phyloP scores from a whole-genome alignment of 805 yeast species.

The Zygosaccharomyces rouxii region DNA sequence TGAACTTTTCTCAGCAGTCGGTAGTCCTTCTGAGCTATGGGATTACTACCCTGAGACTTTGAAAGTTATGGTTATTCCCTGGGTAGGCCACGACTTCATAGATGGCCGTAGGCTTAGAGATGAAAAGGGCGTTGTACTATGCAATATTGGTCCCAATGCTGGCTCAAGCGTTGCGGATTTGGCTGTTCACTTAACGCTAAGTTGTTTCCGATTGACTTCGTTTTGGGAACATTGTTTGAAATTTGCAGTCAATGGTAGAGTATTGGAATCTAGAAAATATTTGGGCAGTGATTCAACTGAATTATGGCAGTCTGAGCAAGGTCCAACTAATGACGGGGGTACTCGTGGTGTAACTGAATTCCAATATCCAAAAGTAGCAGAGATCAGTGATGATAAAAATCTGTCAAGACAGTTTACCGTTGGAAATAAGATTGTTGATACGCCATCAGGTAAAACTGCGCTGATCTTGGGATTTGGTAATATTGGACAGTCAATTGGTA shows the following conservation, averaged over 20 bases:
- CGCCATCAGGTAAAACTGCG: conserved; percentile 55
- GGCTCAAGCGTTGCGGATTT: conserved; percentile 71
- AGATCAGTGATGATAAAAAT: conserved; percentile 22
- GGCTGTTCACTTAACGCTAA: conserved; percentile 54
- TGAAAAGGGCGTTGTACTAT: conserved; percentile 47
- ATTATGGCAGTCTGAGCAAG: not conserved
- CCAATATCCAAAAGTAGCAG: conserved; percentile 10
- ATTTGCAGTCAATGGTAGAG: conserved; percentile 37
- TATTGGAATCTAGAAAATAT: conserved; percentile 43
- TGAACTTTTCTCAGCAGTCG: conserved; percentile 43
- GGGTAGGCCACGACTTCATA: conserved; percentile 57
- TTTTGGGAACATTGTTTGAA: conserved; percentile 44
- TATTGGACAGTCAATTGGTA: conserved; percentile 64
- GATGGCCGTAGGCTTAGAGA: conserved; percentile 43
- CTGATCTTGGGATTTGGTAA: conserved; percentile 72
- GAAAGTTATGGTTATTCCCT: conserved; percentile 49
- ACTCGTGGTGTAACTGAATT: not conserved
- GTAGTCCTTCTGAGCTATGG: conserved; percentile 44
- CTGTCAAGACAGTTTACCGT: conserved; percentile 42
- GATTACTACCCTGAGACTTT: conserved; percentile 45
- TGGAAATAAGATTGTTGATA: conserved; percentile 44
- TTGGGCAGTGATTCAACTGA: conserved; percentile 29
- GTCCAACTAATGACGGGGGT: not conserved
- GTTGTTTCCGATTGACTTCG: conserved; percentile 55
- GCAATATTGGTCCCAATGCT: conserved; percentile 58